A percentile compares a stretch with the other conserved stretches of the same genome.
Conservation (phyloP, 345 rosid species). For the Kandelia obovata region DNA sequence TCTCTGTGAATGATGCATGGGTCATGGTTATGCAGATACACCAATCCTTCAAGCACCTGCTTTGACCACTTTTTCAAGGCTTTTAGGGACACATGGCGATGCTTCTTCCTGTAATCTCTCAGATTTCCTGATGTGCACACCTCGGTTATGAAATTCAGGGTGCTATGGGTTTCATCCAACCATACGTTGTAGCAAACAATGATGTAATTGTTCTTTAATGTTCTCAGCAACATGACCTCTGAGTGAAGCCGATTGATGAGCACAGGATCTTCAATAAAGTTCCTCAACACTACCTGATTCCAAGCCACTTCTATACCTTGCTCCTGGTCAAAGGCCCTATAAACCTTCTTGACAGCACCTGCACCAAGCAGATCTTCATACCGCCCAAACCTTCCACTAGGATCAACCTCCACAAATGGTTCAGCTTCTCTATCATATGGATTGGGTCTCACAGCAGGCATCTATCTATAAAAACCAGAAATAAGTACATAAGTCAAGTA, state of each 20-base stretch:
- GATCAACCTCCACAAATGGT: conserved; percentile 59
- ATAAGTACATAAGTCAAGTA: too few species aligned
- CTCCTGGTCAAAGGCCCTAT: conserved; percentile 72
- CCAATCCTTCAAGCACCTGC: conserved; percentile 62
- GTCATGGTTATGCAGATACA: conserved; percentile 62
- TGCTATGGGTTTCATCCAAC: conserved; percentile 43
- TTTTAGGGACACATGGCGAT: conserved; percentile 60
- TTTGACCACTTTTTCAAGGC: conserved; percentile 71
- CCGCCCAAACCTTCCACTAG: conserved; percentile 57
- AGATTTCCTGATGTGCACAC: conserved; percentile 66
- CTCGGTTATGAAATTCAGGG: conserved; percentile 66
- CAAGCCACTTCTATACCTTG: conserved; percentile 77
- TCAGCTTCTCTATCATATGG: conserved; percentile 42
- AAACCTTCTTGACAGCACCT: conserved; percentile 69
- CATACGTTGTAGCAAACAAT: conserved; percentile 61
- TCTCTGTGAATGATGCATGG: conserved; percentile 68
- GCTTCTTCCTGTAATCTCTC: conserved; percentile 60
- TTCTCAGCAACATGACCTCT: conserved; percentile 59
- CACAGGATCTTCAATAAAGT: conserved; percentile 43
- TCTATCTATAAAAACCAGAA: conserved; percentile 31
- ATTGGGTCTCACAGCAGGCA: conserved; percentile 48
- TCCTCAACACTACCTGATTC: conserved; percentile 60
- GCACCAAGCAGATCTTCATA: conserved; percentile 53
- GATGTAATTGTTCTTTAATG: conserved; percentile 51
- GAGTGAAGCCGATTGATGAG: conserved; percentile 53